These are phyloP conservation scores for Beauveria brongniartii DNA, from an alignment of 2,329 filamentous ascomycete species.

Conservation along the genomic window DNA sequence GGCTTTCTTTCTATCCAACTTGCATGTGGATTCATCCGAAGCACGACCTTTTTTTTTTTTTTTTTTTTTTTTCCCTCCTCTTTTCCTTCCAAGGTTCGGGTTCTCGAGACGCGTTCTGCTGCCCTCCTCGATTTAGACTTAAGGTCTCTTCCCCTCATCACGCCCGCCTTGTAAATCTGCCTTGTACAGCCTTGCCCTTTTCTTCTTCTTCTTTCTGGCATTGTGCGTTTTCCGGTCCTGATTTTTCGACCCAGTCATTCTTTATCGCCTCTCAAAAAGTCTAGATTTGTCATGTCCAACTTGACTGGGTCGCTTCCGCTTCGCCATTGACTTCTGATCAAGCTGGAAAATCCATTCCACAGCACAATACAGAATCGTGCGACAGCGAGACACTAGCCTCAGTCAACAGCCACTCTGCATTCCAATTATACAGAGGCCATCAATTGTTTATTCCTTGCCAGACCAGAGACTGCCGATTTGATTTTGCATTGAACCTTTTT, in stretches of 20 bases:
- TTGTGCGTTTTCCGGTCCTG: not conserved
- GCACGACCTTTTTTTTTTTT: not conserved
- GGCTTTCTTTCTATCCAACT: not conserved
- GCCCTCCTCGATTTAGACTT: slow-evolving; percentile 4
- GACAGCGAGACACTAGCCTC: not conserved
- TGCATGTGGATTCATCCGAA: not conserved
- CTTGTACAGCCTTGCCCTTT: not conserved
- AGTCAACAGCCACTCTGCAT: not conserved
- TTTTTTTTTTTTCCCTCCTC: not conserved
- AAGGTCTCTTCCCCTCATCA: slow-evolving; percentile 1
- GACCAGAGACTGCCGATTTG: not conserved
- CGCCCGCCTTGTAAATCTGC: not conserved
- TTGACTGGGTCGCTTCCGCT: not conserved
- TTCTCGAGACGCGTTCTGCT: not conserved
- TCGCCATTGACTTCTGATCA: not conserved
- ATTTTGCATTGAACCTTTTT: not conserved
- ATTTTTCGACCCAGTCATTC: not conserved
- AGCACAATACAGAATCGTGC: not conserved
- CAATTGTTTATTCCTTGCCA: slow-evolving; percentile 1
- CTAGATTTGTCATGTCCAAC: not conserved
- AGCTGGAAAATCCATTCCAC: slow-evolving; percentile 2
- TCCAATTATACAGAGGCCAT: not conserved
- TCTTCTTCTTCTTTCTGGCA: not conserved
- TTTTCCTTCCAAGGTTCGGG: not conserved
- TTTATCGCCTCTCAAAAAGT: not conserved